Percentiles rank a stretch among this genome's conserved stretches.
Evolutionary conservation across 306 rosid species (phyloP).

Genomic region (Parietaria judaica): DNA sequence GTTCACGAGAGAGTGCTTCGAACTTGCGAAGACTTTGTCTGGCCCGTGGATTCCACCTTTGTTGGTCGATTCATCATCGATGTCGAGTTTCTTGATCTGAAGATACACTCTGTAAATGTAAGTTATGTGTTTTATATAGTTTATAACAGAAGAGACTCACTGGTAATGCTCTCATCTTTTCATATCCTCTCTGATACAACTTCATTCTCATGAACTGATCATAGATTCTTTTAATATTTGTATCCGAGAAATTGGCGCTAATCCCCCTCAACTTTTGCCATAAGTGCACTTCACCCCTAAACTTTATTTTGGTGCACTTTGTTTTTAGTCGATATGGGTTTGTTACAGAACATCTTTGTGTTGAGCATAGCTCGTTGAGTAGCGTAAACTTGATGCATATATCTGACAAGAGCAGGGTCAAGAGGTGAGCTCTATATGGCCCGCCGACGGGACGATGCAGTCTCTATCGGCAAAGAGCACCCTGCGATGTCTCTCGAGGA

Average conservation of each 20-base stretch:
- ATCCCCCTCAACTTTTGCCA: too few species aligned
- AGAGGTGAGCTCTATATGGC: constrained; percentile 65
- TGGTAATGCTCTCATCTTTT: too few species aligned
- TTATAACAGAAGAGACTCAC: not conserved
- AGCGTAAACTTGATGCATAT: too few species aligned
- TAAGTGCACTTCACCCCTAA: too few species aligned
- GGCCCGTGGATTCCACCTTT: constrained; percentile 60
- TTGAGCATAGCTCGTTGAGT: too few species aligned
- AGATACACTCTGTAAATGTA: constrained; percentile 53
- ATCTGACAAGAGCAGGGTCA: constrained; percentile 35
- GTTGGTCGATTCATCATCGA: constrained; percentile 67
- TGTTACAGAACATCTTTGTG: too few species aligned
- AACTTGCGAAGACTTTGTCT: constrained; percentile 60
- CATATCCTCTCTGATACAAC: not conserved
- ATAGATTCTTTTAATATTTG: too few species aligned
- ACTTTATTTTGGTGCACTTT: too few species aligned
- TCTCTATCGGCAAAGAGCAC: constrained; percentile 44
- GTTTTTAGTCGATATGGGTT: too few species aligned
- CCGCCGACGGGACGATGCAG: constrained; percentile 40
- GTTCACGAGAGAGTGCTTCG: constrained; percentile 69
- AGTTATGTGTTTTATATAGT: constrained; percentile 18
- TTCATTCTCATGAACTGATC: not conserved
- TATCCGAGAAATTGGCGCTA: too few species aligned
- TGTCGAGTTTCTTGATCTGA: constrained; percentile 83
- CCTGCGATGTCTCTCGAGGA: constrained; percentile 63